These are phyloP conservation scores for Lojkania enalia DNA, from an alignment of 2,329 filamentous ascomycete species.

Conservation along the genomic window DNA sequence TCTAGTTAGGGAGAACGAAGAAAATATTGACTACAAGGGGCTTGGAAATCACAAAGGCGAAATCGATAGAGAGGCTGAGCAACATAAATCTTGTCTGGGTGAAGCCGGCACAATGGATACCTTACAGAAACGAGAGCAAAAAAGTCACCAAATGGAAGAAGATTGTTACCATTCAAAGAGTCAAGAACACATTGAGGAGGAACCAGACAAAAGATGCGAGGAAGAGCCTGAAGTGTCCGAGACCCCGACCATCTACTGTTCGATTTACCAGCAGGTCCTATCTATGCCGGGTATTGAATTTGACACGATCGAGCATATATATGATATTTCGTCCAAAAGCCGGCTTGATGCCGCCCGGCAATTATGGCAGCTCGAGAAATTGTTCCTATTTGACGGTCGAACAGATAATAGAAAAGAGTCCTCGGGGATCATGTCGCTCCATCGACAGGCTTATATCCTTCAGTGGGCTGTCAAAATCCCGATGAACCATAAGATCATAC, in stretches of 20 bases:
- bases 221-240: background rate
- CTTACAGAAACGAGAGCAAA: background rate
- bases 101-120: too few species aligned
- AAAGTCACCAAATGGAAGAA: background rate
- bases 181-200: background rate
- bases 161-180: background rate
- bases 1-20: too few species aligned
- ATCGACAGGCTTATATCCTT: background rate
- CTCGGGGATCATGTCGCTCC: background rate
- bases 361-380: slow-evolving; percentile 6
- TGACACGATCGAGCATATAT: slow-evolving; percentile 5
- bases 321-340: background rate
- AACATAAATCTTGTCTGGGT: too few species aligned
- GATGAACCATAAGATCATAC: slow-evolving; percentile 4
- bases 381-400: background rate
- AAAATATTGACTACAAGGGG: too few species aligned
- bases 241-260: slow-evolving; percentile 1
- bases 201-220: background rate
- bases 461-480: slow-evolving; percentile 8
- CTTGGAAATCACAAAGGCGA: background rate
- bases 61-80: too few species aligned
- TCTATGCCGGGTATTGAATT: slow-evolving; percentile 4
- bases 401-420: background rate
- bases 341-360: slow-evolving; percentile 1
- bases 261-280: slow-evolving; percentile 4